Base-by-base conservation (phyloP, 148 eudicot genomes). In the Chenopodium formosanum region DNA sequence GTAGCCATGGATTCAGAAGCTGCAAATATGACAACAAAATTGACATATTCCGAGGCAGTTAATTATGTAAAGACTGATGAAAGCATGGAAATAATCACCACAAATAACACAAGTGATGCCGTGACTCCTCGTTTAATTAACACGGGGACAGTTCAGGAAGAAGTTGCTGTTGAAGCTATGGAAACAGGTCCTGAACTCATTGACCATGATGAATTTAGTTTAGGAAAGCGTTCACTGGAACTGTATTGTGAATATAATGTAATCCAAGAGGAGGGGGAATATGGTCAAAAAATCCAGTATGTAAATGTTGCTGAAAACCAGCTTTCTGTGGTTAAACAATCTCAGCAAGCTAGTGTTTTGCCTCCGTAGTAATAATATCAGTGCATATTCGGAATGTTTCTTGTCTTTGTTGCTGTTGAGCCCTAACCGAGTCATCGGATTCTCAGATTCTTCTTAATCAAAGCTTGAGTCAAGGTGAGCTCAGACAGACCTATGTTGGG, bases 311-410 rank as follows among this genome's bases (percentile, higher is more conserved):
- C n/a, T 82, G 70, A 84, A 73, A 81, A 81, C 52, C 81, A 78
- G 81, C 79, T 73, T 73, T 74, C 87, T 78, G 29, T 73, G 81
- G 66, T 73, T 20, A 52, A 81, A 69, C 74, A 60, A 72, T 84
- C 84, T 52, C 82, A 85, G 84, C 74, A 81, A 78, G 87, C 72
- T 67, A 78, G 74, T 81, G 84, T 47, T 82, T 78, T 78, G 11
- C 76, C 84, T 75, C n/a, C 60, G 75, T 78, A 62, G 75, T 46
- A 52, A 74, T 78, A 46, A 78, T 40, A 47, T 47, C 56, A 73
- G 77, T 50, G 70, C 58, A 68, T 44, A 44, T 66, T 72, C 23
- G 27, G 73, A 78, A 23, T 29, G 7, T 78, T 12, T 4, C 63
- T 62, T 62, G 23, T 62, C 66, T 62, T 62, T 23, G 25, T 20